A percentile compares a stretch with the other conserved stretches of the same genome.
Evolutionary conservation across 371 early-diverging fungal genomes (phyloP).

Genomic region (Caulochytrium protostelioides): DNA sequence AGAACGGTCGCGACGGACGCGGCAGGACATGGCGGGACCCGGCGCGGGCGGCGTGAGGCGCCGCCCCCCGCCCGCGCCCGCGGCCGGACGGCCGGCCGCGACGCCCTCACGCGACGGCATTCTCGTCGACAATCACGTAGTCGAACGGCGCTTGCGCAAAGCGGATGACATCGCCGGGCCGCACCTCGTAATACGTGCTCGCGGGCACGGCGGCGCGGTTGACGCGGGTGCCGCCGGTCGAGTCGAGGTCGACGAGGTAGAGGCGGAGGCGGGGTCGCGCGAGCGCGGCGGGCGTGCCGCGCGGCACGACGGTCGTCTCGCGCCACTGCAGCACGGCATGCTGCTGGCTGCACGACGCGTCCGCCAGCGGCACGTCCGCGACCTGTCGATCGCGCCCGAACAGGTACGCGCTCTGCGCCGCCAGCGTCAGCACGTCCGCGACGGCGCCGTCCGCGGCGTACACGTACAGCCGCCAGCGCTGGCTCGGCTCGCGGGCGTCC

Average conservation of each 20-base stretch:
- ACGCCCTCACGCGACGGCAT: too few relatives aligned
- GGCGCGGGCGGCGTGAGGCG: too few relatives aligned
- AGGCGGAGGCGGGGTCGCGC: constrained; percentile 29
- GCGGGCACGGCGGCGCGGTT: constrained; percentile 52
- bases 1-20: too few relatives aligned
- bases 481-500: constrained; percentile 57
- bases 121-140: too few relatives aligned
- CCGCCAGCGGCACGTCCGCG: constrained; percentile 73
- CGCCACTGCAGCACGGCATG: constrained; percentile 80
- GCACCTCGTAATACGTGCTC: constrained; percentile 61
- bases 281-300: too few relatives aligned
- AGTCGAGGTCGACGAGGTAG: constrained; percentile 80
- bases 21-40: too few relatives aligned
- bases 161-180: constrained; percentile 52
- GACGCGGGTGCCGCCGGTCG: constrained; percentile 72
- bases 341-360: constrained; percentile 61
- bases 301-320: not conserved
- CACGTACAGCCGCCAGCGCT: constrained; percentile 63
- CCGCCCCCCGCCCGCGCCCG: too few relatives aligned
- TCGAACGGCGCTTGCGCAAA: too few relatives aligned
- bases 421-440: constrained; percentile 57
- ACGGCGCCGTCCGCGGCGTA: constrained; percentile 49
- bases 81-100: too few relatives aligned
- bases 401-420: constrained; percentile 65
- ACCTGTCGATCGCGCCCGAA: constrained; percentile 79